Conservation (phyloP, 495 filamentous ascomycete species). For the Ramalina peruviana region DNA sequence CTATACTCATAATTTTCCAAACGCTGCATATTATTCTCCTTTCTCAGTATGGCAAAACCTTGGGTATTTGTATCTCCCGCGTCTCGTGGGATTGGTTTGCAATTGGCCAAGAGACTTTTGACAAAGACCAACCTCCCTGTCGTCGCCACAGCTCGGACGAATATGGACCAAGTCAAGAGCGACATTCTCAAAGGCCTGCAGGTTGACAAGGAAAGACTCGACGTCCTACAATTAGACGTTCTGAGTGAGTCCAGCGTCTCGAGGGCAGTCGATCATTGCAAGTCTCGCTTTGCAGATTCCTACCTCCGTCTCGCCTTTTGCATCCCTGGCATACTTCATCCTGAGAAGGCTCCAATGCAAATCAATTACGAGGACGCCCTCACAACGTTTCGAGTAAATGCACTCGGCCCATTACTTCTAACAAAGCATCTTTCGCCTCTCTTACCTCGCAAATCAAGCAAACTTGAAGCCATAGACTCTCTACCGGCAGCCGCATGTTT, state of each 20-base stretch:
- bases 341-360: constrained; percentile 56
- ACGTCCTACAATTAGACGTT: constrained; percentile 45
- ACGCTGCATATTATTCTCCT: background rate
- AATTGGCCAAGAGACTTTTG: constrained; percentile 54
- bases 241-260: constrained; percentile 30
- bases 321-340: constrained; percentile 57
- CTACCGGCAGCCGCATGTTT: constrained; percentile 42
- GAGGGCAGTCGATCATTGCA: constrained; percentile 20
- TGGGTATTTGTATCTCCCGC: constrained; percentile 46
- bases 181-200: constrained; percentile 38
- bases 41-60: constrained; percentile 12
- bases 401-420: constrained; percentile 58
- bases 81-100: constrained; percentile 61
- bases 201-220: constrained; percentile 33
- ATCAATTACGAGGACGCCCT: constrained; percentile 42
- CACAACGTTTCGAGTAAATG: constrained; percentile 52
- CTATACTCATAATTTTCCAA: background rate
- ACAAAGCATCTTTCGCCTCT: constrained; percentile 59
- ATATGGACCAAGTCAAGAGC: constrained; percentile 36
- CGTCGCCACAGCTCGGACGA: constrained; percentile 53
- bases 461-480: background rate
- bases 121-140: constrained; percentile 50
- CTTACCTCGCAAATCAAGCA: constrained; percentile 39
- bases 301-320: constrained; percentile 53
- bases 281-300: constrained; percentile 16